phyloP scores from a whole-genome alignment of 2,329 filamentous ascomycete genomes.

The Fusarium sp. region DNA sequence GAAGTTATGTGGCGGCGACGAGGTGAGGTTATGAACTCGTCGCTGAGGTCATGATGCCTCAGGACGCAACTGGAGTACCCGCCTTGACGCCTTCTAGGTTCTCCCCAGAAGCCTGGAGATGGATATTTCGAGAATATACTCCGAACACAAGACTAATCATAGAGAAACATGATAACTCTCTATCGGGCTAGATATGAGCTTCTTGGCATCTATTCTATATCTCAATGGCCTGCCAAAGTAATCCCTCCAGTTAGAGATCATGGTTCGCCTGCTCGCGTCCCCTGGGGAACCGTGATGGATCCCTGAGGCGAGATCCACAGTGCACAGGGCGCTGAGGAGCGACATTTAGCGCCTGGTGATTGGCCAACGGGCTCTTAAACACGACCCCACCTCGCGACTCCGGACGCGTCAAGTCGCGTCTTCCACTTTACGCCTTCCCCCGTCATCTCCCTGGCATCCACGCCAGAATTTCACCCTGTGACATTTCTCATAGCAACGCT shows the following conservation, averaged over 20 bases:
- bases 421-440: conserved; percentile 37
- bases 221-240: not conserved
- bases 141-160: not conserved
- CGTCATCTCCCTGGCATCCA: conserved; percentile 21
- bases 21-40: not conserved
- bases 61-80: not conserved
- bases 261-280: not conserved
- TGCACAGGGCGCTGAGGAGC: not conserved
- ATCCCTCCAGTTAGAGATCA: not conserved
- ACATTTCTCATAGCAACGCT: conserved; percentile 9
- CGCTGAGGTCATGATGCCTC: conserved; percentile 4
- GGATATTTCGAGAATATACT: not conserved
- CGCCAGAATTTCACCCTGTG: conserved; percentile 21
- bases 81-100: no score
- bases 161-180: not conserved
- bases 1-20: not conserved
- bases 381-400: conserved; percentile 35
- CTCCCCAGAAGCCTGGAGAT: not conserved
- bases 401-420: conserved; percentile 52
- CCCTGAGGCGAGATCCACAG: not conserved
- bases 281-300: not conserved
- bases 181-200: not conserved
- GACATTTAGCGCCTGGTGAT: conserved; percentile 16
- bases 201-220: not conserved
- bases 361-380: conserved; percentile 41